Base-by-base conservation (phyloP, 176 grass and related monocot species). In the Microstegium vimineum region DNA sequence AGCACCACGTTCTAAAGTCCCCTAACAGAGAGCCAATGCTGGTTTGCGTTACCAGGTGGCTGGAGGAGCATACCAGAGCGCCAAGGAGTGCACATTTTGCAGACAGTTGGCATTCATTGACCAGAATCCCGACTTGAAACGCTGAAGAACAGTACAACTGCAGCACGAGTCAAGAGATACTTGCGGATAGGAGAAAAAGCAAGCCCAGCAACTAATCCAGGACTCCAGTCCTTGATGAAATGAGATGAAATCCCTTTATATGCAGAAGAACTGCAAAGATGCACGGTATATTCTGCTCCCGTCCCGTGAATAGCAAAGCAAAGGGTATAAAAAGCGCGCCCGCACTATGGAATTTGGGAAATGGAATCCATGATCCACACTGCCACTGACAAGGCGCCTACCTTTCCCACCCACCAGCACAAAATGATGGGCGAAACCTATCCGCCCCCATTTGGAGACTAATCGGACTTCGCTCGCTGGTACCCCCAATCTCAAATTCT, bases 321-420 rank as follows among this genome's bases (percentile, higher is more conserved):
- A 89, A 49, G 22, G 59, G n/a, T 41, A 47, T 46, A 67, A 66
- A 77, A 86, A 47, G 22, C 34, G 43, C 27, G 2, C 16, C 32
- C 71, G 2, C 34, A 77, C 52, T 23, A 64, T 15, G n/a, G n/a
- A n/a, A n/a, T n/a, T n/a, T 9, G 66, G 18, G n/a, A 57, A 62
- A 75, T n/a, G 76, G 81, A 84, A n/a, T 75, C 81, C 59, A 66
- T 49, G 30, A 54, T 27, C 51, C 41, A 20, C 31, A 62, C 15
- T 9, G 8, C 25, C 31, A 62, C 15, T 9, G 8, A 42, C 61
- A 25, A 5, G 59, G 22, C 7, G 51, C 20, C 79, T 40, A 73
- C 79, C 42, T 86, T 86, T 68, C 40, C 15, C 18, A 66, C 49
- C 82, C 13, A 71, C 17, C 62, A 71, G 46, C 63, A 16, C 49